phyloP scores from a whole-genome alignment of 148 eudicot species.

The Gaultheria prostrata region DNA sequence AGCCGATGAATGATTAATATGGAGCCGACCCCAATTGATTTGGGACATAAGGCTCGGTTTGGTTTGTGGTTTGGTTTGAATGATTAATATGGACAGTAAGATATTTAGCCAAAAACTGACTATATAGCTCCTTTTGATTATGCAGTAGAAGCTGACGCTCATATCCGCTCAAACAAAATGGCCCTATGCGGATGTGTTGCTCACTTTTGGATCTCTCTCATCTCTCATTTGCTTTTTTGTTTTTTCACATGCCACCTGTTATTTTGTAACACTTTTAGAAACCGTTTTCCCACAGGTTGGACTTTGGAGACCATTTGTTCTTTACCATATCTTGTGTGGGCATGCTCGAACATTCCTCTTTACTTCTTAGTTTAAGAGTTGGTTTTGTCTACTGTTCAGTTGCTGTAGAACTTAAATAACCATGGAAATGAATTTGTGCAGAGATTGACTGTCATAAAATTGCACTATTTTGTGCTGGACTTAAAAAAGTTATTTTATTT shows the following conservation, averaged over 20 bases:
- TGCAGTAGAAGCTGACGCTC: too few species aligned
- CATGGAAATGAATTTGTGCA: background rate
- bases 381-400: background rate
- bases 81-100: too few species aligned
- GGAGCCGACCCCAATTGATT: too few species aligned
- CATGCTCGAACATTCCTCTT: background rate
- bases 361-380: background rate
- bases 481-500: slow-evolving; percentile 23
- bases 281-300: background rate
- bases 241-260: background rate
- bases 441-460: background rate
- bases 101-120: too few species aligned
- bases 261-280: background rate
- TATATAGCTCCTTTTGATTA: too few species aligned
- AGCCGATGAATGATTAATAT: too few species aligned
- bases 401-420: background rate
- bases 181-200: background rate
- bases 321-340: background rate
- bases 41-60: too few species aligned
- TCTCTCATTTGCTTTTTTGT: background rate
- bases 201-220: background rate
- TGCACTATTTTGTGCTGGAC: slow-evolving; percentile 15
- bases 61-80: too few species aligned
- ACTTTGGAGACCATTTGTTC: background rate
- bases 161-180: too few species aligned